Base-by-base conservation (phyloP, 2,329 filamentous ascomycete genomes). In the Aspergillus puulaauensis region DNA sequence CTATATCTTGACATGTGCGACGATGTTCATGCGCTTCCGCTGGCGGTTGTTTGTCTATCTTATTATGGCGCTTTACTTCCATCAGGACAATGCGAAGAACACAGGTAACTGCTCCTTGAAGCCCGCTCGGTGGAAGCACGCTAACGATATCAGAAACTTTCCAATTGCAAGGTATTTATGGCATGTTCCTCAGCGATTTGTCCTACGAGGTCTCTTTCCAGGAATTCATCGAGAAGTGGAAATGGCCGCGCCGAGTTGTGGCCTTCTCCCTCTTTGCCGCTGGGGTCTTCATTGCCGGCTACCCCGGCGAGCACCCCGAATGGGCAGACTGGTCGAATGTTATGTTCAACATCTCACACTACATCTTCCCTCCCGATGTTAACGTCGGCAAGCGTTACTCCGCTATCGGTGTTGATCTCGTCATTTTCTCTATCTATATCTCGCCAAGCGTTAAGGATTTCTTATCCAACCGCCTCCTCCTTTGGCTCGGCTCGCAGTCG, bases 401-500 rank as follows among this genome's bases (percentile, higher is more conserved):
- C 1, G 78, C 80, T 7, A 69, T 82, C 21, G 81, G 79, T 40
- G 74, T 82, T 56, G 77, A 82, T 64, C 68, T 82, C 37, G 73
- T 79, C 54, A 79, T 80, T 47, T 66, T 80, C n/a, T 79, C 79
- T 23, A 79, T 83, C 55, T 81, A 77, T 69, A 68, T 83, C 15
- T 82, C 80, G 2, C 79, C 80, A 0, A 67, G 73, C 5, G 70
- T 81, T 7, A 80, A 82, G 62, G 73, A 74, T 24, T 73, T 81
- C 19, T 77, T 84, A 23, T 80, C 79, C 4, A 80, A 80, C 67
- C 75, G 76, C 27, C 62, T 80, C 2, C 78, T 83, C 37, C 78
- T 82, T 58, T 83, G 80, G 80, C 72, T 83, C 3, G 82, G 82
- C n/a, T 76, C 78, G 58, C 80, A 82, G 67, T 81, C 79, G 53